These are phyloP conservation scores for Acanthamoeba castellanii DNA, from an alignment of 208 protist species.

Conservation along the genomic window DNA sequence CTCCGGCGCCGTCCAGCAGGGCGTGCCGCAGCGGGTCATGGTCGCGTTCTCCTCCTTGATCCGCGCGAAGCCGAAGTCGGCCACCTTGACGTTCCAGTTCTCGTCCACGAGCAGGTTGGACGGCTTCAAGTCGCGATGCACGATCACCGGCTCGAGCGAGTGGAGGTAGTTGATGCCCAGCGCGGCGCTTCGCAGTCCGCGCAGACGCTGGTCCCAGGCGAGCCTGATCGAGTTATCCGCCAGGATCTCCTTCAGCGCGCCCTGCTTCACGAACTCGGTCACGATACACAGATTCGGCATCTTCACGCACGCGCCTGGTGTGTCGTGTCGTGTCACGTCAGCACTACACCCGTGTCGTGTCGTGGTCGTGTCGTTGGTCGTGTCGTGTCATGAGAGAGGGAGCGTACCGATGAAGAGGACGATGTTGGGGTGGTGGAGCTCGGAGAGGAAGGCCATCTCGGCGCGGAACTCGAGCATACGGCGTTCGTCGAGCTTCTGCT, in stretches of 20 bases:
- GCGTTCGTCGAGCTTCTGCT: conserved; percentile 14
- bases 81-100: conserved; percentile 61
- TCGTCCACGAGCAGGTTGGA: conserved; percentile 56
- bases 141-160: conserved; percentile 75
- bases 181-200: conserved; percentile 58
- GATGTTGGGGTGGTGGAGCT: conserved; percentile 68
- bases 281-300: conserved; percentile 64
- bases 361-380: neutral
- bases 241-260: conserved; percentile 30
- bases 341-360: neutral
- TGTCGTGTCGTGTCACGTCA: neutral
- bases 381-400: too few relatives aligned
- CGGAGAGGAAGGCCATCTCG: conserved; percentile 57
- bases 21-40: conserved; percentile 52
- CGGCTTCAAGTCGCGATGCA: conserved; percentile 49
- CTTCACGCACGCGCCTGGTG: conserved; percentile 58
- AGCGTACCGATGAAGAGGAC: conserved; percentile 52
- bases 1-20: conserved; percentile 42
- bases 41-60: conserved; percentile 62
- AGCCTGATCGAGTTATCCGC: conserved; percentile 17
- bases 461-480: conserved; percentile 56
- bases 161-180: conserved; percentile 86
- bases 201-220: conserved; percentile 74
- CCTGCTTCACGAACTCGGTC: conserved; percentile 61
- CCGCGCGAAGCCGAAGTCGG: conserved; percentile 39